These are phyloP conservation scores for Capniomyces stellatus DNA, from an alignment of 371 early-diverging fungal genomes.

Conservation along the genomic window DNA sequence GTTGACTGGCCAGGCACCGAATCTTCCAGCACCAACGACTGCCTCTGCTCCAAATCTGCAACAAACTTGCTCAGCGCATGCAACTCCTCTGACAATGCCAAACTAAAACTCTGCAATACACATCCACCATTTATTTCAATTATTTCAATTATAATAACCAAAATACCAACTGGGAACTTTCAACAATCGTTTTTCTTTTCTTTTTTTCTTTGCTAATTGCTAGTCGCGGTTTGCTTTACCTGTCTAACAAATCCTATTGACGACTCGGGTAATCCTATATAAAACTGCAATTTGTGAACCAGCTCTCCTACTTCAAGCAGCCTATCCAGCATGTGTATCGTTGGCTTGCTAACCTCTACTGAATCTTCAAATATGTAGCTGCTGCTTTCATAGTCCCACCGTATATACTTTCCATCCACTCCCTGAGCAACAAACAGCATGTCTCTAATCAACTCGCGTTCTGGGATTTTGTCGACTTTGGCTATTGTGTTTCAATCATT, in stretches of 20 bases:
- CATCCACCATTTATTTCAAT: conserved; percentile 7
- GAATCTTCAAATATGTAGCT: conserved; percentile 33
- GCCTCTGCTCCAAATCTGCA: conserved; percentile 65
- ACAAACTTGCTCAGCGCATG: conserved; percentile 63
- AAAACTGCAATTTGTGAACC: conserved; percentile 12
- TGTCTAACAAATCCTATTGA: background rate
- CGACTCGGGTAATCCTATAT: conserved; percentile 3
- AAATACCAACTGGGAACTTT: too few relatives aligned
- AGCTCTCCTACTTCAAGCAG: conserved; percentile 21
- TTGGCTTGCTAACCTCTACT: conserved; percentile 17
- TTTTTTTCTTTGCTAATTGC: background rate
- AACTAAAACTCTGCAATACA: conserved; percentile 49
- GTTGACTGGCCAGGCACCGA: conserved; percentile 27
- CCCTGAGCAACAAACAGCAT: conserved; percentile 84
- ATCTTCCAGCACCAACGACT: conserved; percentile 27
- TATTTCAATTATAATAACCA: background rate
- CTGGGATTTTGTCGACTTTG: conserved; percentile 25
- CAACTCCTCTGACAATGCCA: conserved; percentile 58
- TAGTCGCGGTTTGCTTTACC: background rate
- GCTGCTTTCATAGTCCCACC: conserved; percentile 30
- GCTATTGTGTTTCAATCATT: conserved; percentile 9
- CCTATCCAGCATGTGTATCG: conserved; percentile 7
- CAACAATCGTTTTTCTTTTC: background rate
- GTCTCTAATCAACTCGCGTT: conserved; percentile 58
- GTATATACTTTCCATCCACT: conserved; percentile 71